Conservation (phyloP, 192 early-diverging fungal species). For the Linderina pennispora region DNA sequence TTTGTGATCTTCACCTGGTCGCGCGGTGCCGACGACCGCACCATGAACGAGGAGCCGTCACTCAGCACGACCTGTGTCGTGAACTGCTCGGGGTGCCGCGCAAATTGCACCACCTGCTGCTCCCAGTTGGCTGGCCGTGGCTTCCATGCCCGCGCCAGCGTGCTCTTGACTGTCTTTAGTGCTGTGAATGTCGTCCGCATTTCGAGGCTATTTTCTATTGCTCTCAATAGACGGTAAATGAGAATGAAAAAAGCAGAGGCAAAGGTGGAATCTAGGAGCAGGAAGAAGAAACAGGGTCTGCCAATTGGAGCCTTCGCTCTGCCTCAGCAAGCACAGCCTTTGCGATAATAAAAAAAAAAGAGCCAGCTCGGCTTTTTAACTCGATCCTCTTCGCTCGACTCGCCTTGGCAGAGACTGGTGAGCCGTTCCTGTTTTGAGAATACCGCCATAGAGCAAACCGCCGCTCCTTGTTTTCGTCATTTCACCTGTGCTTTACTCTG, state of each 20-base stretch:
- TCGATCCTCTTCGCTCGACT: too few species aligned
- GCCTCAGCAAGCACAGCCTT: too few species aligned
- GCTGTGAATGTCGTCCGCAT: constrained; percentile 18
- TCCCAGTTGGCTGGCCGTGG: constrained; percentile 14
- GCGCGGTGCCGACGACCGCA: constrained; percentile 81
- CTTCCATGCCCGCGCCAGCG: constrained; percentile 35
- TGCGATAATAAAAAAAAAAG: too few species aligned
- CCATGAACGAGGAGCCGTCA: constrained; percentile 79
- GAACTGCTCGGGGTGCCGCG: constrained; percentile 63
- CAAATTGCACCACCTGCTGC: background rate
- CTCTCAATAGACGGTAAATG: background rate
- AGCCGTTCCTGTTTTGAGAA: too few species aligned
- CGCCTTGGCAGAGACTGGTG: too few species aligned
- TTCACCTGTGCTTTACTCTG: too few species aligned
- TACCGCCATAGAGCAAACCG: too few species aligned
- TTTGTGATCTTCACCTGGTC: constrained; percentile 78
- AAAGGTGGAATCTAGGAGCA: too few species aligned
- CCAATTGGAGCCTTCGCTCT: too few species aligned
- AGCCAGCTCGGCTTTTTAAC: too few species aligned
- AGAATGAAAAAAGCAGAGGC: background rate
- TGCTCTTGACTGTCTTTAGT: constrained; percentile 18
- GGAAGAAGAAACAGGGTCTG: too few species aligned
- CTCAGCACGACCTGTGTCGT: constrained; percentile 79
- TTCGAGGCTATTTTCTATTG: background rate
- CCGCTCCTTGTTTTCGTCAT: too few species aligned